Base-by-base conservation (phyloP, 1,284 basidiomycete genomes). In the Marasmius tenuissimus region DNA sequence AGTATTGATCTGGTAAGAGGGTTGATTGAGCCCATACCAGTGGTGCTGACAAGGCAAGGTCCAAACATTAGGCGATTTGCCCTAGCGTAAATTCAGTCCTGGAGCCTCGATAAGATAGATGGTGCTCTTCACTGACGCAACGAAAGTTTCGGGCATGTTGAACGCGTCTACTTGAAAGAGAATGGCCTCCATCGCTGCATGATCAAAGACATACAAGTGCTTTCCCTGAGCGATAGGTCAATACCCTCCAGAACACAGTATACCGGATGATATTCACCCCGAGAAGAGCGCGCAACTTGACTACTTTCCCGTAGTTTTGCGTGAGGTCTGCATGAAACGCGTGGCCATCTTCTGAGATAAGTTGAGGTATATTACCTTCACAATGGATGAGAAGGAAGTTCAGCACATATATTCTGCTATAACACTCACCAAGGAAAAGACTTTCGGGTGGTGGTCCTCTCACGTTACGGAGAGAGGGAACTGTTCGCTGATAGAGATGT, bases 171-270 rank as follows among this genome's bases (percentile, higher is more conserved):
- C 27, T 51, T 51, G 22, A 27, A 51, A 8, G 34, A 51, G 50
- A 35, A 51, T 51, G 50, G 9, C n/a, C n/a, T 51, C 50, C 50
- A 51, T 51, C 50, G 50, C 50, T 51, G 50, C 50, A 33, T 51
- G 50, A 27, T 51, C 50, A 51, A 51, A 51, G n/a, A 51, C 50
- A 51, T 51, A 51, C 20, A 51, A 35, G 33, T 51, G 9, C 50
- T 51, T 51, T 8, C 9, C 50, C 50, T 51, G 9, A 14, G 8
- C 8, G 14, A 47, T 47, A 11, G 16, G 45, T 47, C 45, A n/a
- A 14, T n/a, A 47, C 1, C 20, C 16, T 11, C n/a, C n/a, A 47
- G 8, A 14, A 2, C 14, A 14, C 45, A 5, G 11, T n/a, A 42
- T n/a, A 42, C n/a, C 20, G 27, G 11, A 51, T 2, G 2, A 33